Percentiles rank a stretch among this genome's conserved stretches.
Conservation (phyloP, 2,329 filamentous ascomycete species). For the Tympanopsis confertula region DNA sequence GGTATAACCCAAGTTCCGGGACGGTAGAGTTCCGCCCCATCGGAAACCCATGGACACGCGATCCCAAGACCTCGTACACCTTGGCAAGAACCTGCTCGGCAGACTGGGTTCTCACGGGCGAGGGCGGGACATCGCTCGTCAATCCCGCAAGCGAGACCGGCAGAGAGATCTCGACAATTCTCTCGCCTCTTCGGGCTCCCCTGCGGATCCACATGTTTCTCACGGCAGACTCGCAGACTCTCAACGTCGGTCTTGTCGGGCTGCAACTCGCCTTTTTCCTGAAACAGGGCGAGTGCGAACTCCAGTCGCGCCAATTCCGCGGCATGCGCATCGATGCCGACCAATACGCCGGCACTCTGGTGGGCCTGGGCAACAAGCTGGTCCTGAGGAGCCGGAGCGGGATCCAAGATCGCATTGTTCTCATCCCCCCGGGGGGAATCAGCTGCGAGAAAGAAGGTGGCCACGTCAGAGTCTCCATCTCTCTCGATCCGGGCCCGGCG, state of each 20-base stretch:
- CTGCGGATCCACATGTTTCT: conserved; percentile 20
- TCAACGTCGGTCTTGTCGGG: conserved; percentile 31
- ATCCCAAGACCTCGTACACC: no score
- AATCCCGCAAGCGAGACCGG: conserved; percentile 21
- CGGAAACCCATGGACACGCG: conserved; percentile 13
- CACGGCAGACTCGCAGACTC: conserved; percentile 2
- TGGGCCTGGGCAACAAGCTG: conserved; percentile 36
- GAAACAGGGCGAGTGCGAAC: conserved; percentile 5
- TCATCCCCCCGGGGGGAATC: conserved; percentile 23
- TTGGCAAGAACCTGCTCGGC: no score
- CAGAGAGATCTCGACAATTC: conserved; percentile 12
- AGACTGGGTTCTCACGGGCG: conserved; percentile 10
- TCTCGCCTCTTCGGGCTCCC: conserved; percentile 22
- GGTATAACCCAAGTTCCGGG: conserved; percentile 22
- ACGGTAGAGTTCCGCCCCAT: conserved; percentile 19
- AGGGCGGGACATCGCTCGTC: conserved; percentile 12
- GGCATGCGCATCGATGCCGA: conserved; percentile 33
- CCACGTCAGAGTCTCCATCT: conserved; percentile 24
- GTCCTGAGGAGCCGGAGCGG: conserved; percentile 19
- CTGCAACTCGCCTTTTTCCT: conserved; percentile 34
- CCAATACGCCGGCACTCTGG: conserved; percentile 32
- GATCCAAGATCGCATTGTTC: conserved; percentile 16
- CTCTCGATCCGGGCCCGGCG: conserved; percentile 4
- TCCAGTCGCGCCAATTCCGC: conserved; percentile 35
- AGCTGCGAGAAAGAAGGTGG: conserved; percentile 4